phyloP scores from a whole-genome alignment of 116 monocot genomes.

The Phalaenopsis hybrid region DNA sequence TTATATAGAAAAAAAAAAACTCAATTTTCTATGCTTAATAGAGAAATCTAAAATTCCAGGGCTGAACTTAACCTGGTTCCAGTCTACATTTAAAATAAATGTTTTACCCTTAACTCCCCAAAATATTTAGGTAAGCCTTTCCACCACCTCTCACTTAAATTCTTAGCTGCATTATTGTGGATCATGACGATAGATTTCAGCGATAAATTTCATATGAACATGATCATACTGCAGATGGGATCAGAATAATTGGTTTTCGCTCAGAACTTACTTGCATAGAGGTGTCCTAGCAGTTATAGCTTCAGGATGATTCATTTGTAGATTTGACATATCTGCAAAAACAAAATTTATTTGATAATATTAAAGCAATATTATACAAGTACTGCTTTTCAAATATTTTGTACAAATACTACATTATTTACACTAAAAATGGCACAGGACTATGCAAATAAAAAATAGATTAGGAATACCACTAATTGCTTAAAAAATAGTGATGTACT shows the following conservation, averaged over 20 bases:
- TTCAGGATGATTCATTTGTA: constrained; percentile 43
- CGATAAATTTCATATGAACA: not conserved
- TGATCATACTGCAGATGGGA: not conserved
- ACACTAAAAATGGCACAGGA: not conserved
- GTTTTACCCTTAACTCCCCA: too few species aligned
- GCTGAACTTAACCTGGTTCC: too few species aligned
- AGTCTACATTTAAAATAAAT: too few species aligned
- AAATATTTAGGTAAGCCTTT: too few species aligned
- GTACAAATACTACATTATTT: not conserved
- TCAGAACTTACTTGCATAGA: constrained; percentile 53
- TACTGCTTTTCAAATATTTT: not conserved
- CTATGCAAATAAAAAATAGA: not conserved
- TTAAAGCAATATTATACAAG: not conserved
- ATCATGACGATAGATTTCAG: not conserved
- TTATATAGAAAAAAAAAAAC: too few species aligned
- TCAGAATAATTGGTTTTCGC: not conserved
- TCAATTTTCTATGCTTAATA: too few species aligned
- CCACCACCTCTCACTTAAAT: too few species aligned
- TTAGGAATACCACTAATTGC: not conserved
- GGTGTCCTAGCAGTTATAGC: constrained; percentile 40
- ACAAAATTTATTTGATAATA: constrained; percentile 4
- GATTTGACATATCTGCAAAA: constrained; percentile 43
- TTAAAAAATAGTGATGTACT: not conserved
- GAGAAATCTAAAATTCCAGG: too few species aligned
- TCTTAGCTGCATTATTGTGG: too few species aligned